Evolutionary conservation across 1,139 yeast species (phyloP).

Genomic region (Blastobotrys persicus): DNA sequence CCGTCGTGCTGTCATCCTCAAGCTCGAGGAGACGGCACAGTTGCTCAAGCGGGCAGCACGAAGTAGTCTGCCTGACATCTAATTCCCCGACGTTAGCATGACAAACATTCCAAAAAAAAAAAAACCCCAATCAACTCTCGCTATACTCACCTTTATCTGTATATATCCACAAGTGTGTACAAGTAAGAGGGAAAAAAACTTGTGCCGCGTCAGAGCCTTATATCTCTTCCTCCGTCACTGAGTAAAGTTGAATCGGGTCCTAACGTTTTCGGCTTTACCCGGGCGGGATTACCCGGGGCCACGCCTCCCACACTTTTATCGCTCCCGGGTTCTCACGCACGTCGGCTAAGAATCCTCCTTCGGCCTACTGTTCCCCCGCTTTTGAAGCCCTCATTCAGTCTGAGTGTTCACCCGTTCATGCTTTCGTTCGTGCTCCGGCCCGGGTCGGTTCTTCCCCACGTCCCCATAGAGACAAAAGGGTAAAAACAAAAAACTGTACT

Average conservation of each 20-base stretch:
- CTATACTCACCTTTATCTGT: neutral
- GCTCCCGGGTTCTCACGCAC: no score
- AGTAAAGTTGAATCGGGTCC: constrained; percentile 7
- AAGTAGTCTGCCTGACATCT: constrained; percentile 18
- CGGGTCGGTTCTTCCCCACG: no score
- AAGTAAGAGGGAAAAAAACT: neutral
- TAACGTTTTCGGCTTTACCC: constrained; percentile 3
- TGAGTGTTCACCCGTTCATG: no score
- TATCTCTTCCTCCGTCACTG: neutral
- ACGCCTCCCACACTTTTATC: neutral
- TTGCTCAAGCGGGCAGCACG: constrained; percentile 13
- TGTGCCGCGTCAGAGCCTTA: neutral
- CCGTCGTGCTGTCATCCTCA: neutral
- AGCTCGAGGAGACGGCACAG: no score
- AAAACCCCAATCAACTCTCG: neutral
- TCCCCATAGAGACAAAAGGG: no score
- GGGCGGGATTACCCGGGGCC: neutral
- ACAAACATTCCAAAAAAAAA: neutral
- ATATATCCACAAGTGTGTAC: neutral
- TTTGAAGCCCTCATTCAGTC: no score
- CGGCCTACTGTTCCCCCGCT: neutral
- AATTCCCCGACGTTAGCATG: neutral
- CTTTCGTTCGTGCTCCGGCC: no score
- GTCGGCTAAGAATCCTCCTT: no score
- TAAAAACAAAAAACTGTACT: no score